Evolutionary conservation across 192 early-diverging fungal species (phyloP), one percentile per base, ranked within the genome.

Genomic region (Linnemannia zychae): DNA sequence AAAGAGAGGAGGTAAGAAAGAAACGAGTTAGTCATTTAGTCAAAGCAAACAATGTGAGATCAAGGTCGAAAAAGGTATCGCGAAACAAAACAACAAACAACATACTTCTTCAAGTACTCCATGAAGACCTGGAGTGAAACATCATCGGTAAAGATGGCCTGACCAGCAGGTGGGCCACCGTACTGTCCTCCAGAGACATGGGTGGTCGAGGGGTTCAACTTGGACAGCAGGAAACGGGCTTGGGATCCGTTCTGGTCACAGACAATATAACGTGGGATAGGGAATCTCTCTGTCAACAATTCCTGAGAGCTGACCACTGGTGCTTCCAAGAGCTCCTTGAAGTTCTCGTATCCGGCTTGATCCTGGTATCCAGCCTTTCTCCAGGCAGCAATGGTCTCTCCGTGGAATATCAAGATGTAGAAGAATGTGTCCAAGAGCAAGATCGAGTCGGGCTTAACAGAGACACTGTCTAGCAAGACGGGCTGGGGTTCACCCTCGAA

Each of bases 381-480:
- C 99, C 99, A 99, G 57, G 95, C 94, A 16, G 98, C 97, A 81
- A 99, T 95, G 1, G 96, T 98, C 81, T 97, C 96, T 65, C 99
- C 99, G 81, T 99, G 98, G 96, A 97, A 99, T 81, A 99, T 99
- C 37, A 99, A 94, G 49, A 99, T 95, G 88, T 99, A 97, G 95
- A 99, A 99, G 91, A 97, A 99, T 11, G 99, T 98, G 86, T 99
- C 99, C 33, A 99, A 89, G 12, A 99, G 89, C 67, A 99, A 82
- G 70, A 98, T 97, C 15, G 93, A 93, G 79, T 99, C 97, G 22
- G 96, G 94, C 87, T 98, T 97, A 88, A 99, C 97, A 48, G 99
- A 99, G 44, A 99, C 93, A 28, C 98, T 99, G 90, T 99, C 99
- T 77, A 99, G 86, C 22, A 98, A 87, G 9, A 99, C 99, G 3